phyloP scores from a whole-genome alignment of 495 filamentous ascomycete genomes.

The Chaetomium cochliodes region DNA sequence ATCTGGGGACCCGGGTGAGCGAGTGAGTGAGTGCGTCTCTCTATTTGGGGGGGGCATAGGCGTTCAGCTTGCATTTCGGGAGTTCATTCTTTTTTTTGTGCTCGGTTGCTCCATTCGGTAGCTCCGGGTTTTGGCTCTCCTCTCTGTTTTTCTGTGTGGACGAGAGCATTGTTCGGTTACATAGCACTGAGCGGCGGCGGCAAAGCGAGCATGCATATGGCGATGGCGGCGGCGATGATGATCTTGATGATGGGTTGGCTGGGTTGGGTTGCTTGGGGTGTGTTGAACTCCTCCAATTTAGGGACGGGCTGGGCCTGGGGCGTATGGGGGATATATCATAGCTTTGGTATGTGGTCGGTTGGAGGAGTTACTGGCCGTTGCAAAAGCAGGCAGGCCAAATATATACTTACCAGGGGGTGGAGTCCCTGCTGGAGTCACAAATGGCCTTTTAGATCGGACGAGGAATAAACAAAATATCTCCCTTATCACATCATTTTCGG shows the following conservation, averaged over 20 bases:
- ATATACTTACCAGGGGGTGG: too few relatives aligned
- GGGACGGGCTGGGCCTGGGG: not conserved
- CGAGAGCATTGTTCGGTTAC: constrained; percentile 11
- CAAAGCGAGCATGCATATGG: not conserved
- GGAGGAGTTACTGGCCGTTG: too few relatives aligned
- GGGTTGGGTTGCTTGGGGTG: constrained; percentile 8
- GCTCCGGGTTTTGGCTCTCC: not conserved
- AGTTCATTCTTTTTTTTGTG: not conserved
- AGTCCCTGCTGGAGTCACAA: too few relatives aligned
- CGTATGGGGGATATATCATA: not conserved
- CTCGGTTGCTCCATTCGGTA: not conserved
- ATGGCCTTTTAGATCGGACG: too few relatives aligned
- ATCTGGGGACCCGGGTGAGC: not conserved
- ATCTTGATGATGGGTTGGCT: not conserved
- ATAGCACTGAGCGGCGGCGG: constrained; percentile 9
- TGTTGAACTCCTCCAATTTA: not conserved
- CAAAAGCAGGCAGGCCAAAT: too few relatives aligned
- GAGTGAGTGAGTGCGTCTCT: not conserved
- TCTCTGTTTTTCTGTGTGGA: constrained; percentile 2
- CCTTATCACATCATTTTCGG: too few relatives aligned
- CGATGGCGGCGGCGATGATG: not conserved
- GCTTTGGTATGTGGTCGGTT: too few relatives aligned
- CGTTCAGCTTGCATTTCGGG: not conserved
- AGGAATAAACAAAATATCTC: too few relatives aligned
- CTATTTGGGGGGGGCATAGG: not conserved